Base-by-base conservation (phyloP, 1,284 basidiomycete species). In the Ceratobasidium sp. region DNA sequence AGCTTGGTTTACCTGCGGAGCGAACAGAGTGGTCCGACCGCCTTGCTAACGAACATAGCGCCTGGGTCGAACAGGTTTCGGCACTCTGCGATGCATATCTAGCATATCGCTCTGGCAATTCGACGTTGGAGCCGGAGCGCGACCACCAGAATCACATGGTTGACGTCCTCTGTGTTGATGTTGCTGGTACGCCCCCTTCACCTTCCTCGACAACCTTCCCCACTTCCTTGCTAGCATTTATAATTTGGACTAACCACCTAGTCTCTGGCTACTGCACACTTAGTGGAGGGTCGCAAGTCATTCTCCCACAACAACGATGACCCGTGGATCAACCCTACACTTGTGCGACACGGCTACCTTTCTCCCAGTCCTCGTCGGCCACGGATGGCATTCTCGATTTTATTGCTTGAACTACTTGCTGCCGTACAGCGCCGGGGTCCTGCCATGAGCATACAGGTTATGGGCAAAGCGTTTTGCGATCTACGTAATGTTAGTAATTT, bases 361-460 rank as follows among this genome's bases (percentile, higher is more conserved):
- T 11, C 17, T 34, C 40, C 37, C 4, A n/a, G 13, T 11, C 62
- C 62, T n/a, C 22, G 2, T 11, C 22, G 40, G 3, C 83, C 82
- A 0, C 73, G 78, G 3, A n/a, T 82, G 17, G 82, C 82, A 0
- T 67, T 85, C 19, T 82, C 82, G 0, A n/a, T 85, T 22, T 62
- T 77, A 9, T 83, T 82, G 0, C 77, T 85, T 0, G 81, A 85
- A 54, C 77, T 84, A 0, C 82, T 81, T 71, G 79, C 77, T 15
- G 22, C 61, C 0, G 65, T 84, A 9, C 77, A 79, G 0, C 75
- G 81, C 0, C 76, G 77, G 32, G 81, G 82, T 32, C 75, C 84
- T 0, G 83, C 81, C 0, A 82, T 83, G 62, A 84, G 83, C 75
- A 75, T 82, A 1, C 83, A 86, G 76, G 82, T 83, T 0, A 84